Evolutionary conservation across 2,329 filamentous ascomycete species (phyloP), one percentile per base, ranked within the genome.

Genomic region (Corinectria fuckeliana): DNA sequence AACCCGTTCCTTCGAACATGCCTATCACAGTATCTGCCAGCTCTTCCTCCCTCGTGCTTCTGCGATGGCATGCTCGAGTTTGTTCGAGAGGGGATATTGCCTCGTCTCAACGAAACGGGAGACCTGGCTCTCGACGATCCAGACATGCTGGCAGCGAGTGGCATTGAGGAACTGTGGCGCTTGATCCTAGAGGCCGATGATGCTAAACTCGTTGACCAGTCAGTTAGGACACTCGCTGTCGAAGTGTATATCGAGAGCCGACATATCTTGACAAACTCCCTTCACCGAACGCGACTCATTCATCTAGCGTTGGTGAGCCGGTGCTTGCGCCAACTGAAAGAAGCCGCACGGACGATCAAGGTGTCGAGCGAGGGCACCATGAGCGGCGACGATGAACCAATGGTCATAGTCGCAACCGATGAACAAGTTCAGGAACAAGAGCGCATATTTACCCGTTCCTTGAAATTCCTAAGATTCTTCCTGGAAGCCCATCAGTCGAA

Each of bases 91-190:
- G 77, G 78, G 10, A 74, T 88, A 13, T 59, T 82, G 26, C 77
- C 78, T 5, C 76, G 82, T 36, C 75, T 86, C 5, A 79, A 80
- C 30, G 77, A 81, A 30, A 65, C 70, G 5, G 70, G 72, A 21
- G 78, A 78, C 20, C 78, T 82, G 48, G 70, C 81, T 18, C 75
- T 87, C 20, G 81, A 85, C 55, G 82, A 85, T 44, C 78, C 81
- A 7, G 77, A 80, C n/a, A 76, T 80, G 10, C 71, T 85, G 25
- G 78, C 83, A 64, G 83, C 80, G 61, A 84, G 75, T 64, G 85
- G 78, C 23, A 80, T 85, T 41, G 90, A 95, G 66, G 84, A 93
- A 57, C 79, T 97, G n/a, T 97, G 93, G 93, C 86, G 87, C 21
- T 86, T 97, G 67, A 87, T 94, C 30, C 78, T 96, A 52, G 88